Conservation (phyloP, 2,329 filamentous ascomycete species). For the Neonectria ditissima region DNA sequence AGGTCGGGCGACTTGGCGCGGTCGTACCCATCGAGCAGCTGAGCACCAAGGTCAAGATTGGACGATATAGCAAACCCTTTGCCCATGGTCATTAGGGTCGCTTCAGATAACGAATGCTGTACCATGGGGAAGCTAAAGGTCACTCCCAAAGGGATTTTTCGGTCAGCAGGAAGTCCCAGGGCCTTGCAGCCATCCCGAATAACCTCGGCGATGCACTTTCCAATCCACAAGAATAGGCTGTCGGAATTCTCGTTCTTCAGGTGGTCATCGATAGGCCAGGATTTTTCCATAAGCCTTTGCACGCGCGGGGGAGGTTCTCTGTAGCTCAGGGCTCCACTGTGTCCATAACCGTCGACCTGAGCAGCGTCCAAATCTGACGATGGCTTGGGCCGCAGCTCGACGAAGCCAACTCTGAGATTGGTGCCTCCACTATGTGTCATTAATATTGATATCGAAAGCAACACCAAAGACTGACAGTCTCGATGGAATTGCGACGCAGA, state of each 20-base stretch:
- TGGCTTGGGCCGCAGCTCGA: conserved; percentile 65
- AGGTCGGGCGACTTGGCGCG: conserved; percentile 60
- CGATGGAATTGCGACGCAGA: background rate
- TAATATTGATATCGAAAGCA: background rate
- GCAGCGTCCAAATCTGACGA: conserved; percentile 12
- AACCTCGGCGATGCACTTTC: conserved; percentile 79
- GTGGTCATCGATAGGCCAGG: conserved; percentile 80
- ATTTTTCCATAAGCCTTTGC: conserved; percentile 72
- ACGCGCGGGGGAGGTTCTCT: conserved; percentile 54
- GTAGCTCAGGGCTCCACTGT: conserved; percentile 28
- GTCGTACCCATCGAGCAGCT: conserved; percentile 70
- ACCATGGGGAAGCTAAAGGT: conserved; percentile 79
- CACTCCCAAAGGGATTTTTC: conserved; percentile 72
- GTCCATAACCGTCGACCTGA: conserved; percentile 21
- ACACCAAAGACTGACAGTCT: background rate
- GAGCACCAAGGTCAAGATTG: conserved; percentile 69
- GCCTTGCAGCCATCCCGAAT: conserved; percentile 67
- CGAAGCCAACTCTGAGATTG: conserved; percentile 75
- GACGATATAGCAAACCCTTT: conserved; percentile 75
- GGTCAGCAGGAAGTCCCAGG: conserved; percentile 55
- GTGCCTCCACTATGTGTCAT: conserved; percentile 68
- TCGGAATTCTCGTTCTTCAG: conserved; percentile 81
- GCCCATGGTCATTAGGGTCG: conserved; percentile 75
- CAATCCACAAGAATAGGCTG: conserved; percentile 85
- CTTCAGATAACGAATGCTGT: conserved; percentile 71